Base-by-base conservation (phyloP, 352 stramenopile species). In the Phytopythium boreale region DNA sequence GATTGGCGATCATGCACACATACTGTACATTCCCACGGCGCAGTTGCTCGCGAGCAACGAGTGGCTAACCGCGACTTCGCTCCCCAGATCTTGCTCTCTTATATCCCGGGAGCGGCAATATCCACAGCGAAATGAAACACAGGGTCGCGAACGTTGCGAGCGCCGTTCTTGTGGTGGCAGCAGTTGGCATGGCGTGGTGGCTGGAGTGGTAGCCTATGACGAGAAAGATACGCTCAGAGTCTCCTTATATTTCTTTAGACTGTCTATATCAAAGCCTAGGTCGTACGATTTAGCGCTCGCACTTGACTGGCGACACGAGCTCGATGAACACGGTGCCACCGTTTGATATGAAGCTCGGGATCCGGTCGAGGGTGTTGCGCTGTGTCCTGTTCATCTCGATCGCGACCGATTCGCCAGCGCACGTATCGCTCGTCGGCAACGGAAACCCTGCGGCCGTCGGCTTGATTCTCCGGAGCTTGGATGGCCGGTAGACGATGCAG, bases 401-500 rank as follows among this genome's bases (percentile, higher is more conserved):
- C 29, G 22, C 31, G 4, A 47, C 31, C 19, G n/a, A 59, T 10
- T 26, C 53, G 17, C 19, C 34, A 15, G 5, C 34, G 19, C n/a
- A n/a, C 15, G 20, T 27, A 20, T 47, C 34, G 9, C 7, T 59
- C 20, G 31, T 44, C 11, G 47, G 4, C 47, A n/a, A 19, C 22
- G 26, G 47, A 2, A 29, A n/a, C 12, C 47, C 22, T 9, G 12
- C 46, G 8, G 52, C 12, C 5, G 53, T 34, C 22, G 14, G 20
- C 20, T 59, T 31, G 31, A 31, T 15, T 4, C n/a, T 12, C 20
- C 20, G n/a, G 19, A 8, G 27, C 31, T 41, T 71, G 7, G 59
- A 66, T 20, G 64, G 58, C 12, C 66, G 72, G 55, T 72, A 80
- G n/a, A 72, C 27, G 4, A 67, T 11, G 58, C 75, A 78, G 10